Conservation (phyloP, 2,329 filamentous ascomycete species). For the Nemania serpens region DNA sequence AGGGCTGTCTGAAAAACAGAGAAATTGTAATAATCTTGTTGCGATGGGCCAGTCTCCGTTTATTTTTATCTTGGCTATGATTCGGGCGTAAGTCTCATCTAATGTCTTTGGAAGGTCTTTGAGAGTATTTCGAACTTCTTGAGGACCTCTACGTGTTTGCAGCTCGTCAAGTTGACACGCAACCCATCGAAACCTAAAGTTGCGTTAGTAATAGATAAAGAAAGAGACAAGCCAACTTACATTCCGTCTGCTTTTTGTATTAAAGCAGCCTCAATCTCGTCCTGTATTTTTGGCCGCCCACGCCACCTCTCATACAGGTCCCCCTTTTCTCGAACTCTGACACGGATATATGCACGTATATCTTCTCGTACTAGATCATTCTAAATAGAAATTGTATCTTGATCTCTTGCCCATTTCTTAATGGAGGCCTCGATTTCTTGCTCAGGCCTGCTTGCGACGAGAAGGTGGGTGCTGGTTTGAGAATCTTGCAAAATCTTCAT, state of each 20-base stretch:
- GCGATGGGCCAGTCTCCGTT: neutral
- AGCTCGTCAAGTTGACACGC: conserved; percentile 20
- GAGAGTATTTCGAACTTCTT: conserved; percentile 3
- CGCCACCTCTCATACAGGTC: conserved; percentile 35
- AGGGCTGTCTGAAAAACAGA: conserved; percentile 14
- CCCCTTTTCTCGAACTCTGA: conserved; percentile 27
- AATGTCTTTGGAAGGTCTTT: conserved; percentile 25
- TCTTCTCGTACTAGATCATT: conserved; percentile 32
- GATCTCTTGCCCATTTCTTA: conserved; percentile 12
- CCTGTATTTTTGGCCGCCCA: conserved; percentile 27
- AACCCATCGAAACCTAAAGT: conserved; percentile 23
- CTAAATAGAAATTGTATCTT: conserved; percentile 32
- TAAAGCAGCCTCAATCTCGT: conserved; percentile 32
- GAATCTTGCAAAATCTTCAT: conserved; percentile 8
- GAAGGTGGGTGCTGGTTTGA: conserved; percentile 22
- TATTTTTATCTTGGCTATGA: conserved; percentile 19
- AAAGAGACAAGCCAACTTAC: conserved; percentile 28
- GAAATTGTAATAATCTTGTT: conserved; percentile 26
- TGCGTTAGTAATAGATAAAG: conserved; percentile 1
- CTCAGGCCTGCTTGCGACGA: conserved; percentile 37
- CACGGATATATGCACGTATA: conserved; percentile 35
- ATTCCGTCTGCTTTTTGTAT: conserved; percentile 38
- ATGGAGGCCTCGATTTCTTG: conserved; percentile 33
- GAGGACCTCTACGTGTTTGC: neutral
- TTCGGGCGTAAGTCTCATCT: conserved; percentile 29